Conservation (phyloP, 345 rosid genomes). For the Brassica napus region Da-Ae NC_063446.1:26512501-26513000, state of each 20-base stretch:
- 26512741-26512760: slow-evolving; percentile 14
- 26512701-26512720: slow-evolving; percentile 20
- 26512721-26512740: slow-evolving; percentile 15
- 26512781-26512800: slow-evolving; percentile 46
- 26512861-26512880: slow-evolving; percentile 37
- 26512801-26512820: slow-evolving; percentile 43
- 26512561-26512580: slow-evolving; percentile 42
- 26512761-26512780: slow-evolving; percentile 35
- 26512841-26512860: slow-evolving; percentile 30
- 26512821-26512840: slow-evolving; percentile 31
- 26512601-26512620: slow-evolving; percentile 33
- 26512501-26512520: slow-evolving; percentile 32
- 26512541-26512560: slow-evolving; percentile 40
- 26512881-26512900: slow-evolving; percentile 39
- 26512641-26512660: slow-evolving; percentile 38
- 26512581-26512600: slow-evolving; percentile 34
- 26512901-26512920: slow-evolving; percentile 37
- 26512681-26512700: slow-evolving; percentile 31
- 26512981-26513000: too few relatives aligned
- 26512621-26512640: slow-evolving; percentile 28
- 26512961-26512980: not conserved
- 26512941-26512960: not conserved
- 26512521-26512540: slow-evolving; percentile 31
- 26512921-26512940: slow-evolving; percentile 10
- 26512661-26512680: slow-evolving; percentile 29